Evolutionary conservation across 768 basidiomycete species (phyloP), one percentile per base, ranked within the genome.

Genomic region (Pseudohyphozyma bogoriensis): DNA sequence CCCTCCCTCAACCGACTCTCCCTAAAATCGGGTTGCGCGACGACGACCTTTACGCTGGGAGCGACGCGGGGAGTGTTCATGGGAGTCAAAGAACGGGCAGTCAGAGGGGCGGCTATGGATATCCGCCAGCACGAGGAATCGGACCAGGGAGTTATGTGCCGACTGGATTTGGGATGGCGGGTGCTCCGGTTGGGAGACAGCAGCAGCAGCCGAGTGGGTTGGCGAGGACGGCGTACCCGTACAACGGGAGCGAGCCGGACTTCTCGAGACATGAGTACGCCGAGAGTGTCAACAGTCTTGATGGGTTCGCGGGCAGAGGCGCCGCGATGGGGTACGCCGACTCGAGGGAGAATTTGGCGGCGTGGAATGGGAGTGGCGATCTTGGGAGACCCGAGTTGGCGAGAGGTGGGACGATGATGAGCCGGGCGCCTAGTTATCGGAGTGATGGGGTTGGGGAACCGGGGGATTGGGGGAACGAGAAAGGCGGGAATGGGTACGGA

Each of bases 1-100:
- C 84, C 13, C 79, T 89, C 9, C 89, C 90, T 24, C 90, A 95
- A 74, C 95, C 95, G 2, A 99, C 95, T 12, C 80, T 97, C 36
- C 95, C 95, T 18, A 87, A 87, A 65, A 79, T 99, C n/a, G 79
- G 95, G 49, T 85, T 92, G 57, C 87, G 91, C 64, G 74, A 76
- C 35, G 84, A 86, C 66, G 70, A 66, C 36, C 47, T 60, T 26
- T 59, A 59, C 35, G 39, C 52, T 6, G 39, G 52, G 9, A 45
- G 51, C 29, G 60, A 62, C 11, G n/a, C 58, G 2, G 60, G 47
- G n/a, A 62, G 60, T 33, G 29, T 62, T 1, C 53, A 46, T 12
- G 42, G 53, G 24, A 31, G 37, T 4, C 28, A 8, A 11, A 54
- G 42, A 11, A 11, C 29, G 10, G 47, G n/a, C 44, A n/a, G n/a